Evolutionary conservation across 2,329 filamentous ascomycete species (phyloP).

Genomic region (Cadophora gregata): DNA sequence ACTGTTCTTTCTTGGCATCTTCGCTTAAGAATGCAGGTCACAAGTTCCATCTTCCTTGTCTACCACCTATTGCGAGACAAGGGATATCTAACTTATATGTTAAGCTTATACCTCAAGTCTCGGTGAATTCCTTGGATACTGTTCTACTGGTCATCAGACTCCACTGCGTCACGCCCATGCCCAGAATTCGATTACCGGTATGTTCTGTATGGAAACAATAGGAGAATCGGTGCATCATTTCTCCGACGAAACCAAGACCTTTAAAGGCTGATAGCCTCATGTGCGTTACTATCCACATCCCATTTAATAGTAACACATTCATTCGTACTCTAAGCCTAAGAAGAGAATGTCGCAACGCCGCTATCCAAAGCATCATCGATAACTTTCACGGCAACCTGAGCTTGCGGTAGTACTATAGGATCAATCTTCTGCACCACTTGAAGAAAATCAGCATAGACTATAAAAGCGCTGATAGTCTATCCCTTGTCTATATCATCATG

Average conservation of each 20-base stretch:
- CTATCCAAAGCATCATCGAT: slow-evolving; percentile 15
- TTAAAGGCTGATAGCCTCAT: not conserved
- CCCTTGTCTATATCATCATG: no score
- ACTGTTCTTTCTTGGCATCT: not conserved
- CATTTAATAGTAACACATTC: not conserved
- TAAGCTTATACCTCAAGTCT: no score
- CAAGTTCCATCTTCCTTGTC: not conserved
- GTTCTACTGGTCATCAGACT: no score
- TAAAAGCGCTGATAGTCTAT: not conserved
- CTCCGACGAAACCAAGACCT: not conserved
- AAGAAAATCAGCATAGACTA: not conserved
- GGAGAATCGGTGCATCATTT: no score
- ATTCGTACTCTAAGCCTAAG: not conserved
- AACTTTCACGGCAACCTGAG: not conserved
- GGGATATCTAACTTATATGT: no score
- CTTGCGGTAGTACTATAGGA: not conserved
- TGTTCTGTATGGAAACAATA: no score
- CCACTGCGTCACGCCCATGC: no score
- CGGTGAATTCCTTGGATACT: no score
- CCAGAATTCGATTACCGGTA: no score
- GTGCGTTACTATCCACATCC: not conserved
- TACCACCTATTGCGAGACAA: no score
- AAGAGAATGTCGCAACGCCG: slow-evolving; percentile 5
- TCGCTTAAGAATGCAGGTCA: not conserved
- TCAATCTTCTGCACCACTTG: slow-evolving; percentile 5